Conservation (phyloP, 345 rosid species). For the Boechera stricta region DNA sequence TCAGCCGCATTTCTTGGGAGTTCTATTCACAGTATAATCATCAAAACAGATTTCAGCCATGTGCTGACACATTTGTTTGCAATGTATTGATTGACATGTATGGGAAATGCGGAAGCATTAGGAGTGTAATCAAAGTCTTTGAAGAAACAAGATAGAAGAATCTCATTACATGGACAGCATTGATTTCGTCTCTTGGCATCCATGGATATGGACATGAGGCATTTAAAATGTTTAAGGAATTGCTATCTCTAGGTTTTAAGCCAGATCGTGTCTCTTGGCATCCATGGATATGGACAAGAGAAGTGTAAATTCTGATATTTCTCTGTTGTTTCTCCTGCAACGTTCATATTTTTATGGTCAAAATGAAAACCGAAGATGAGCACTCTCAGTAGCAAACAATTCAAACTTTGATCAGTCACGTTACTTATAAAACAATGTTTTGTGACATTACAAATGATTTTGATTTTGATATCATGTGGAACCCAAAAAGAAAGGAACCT, state of each 20-base stretch:
- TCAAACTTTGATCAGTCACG: constrained; percentile 35
- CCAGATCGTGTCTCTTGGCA: constrained; percentile 53
- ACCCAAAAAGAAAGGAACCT: neutral
- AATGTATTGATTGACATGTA: constrained; percentile 87
- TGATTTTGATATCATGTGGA: neutral
- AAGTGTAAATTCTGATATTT: neutral
- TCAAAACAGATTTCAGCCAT: constrained; percentile 51
- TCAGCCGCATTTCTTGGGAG: too few relatives aligned
- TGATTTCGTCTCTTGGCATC: constrained; percentile 75
- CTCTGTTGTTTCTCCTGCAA: constrained; percentile 1
- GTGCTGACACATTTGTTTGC: constrained; percentile 62
- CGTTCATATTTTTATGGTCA: neutral
- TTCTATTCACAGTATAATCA: too few relatives aligned
- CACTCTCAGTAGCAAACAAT: constrained; percentile 29
- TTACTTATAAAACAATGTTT: constrained; percentile 37
- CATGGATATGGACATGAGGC: constrained; percentile 67
- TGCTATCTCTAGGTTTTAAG: too few relatives aligned
- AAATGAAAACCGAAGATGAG: constrained; percentile 15
- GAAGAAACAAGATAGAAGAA: constrained; percentile 57
- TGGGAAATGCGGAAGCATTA: constrained; percentile 79
- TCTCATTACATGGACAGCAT: constrained; percentile 77
- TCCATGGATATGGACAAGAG: constrained; percentile 57
- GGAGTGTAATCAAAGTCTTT: constrained; percentile 57
- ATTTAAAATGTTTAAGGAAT: constrained; percentile 41
- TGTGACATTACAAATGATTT: constrained; percentile 34